phyloP scores from a whole-genome alignment of 2,329 filamentous ascomycete species.

The Teratosphaeria epicoccoides region DNA sequence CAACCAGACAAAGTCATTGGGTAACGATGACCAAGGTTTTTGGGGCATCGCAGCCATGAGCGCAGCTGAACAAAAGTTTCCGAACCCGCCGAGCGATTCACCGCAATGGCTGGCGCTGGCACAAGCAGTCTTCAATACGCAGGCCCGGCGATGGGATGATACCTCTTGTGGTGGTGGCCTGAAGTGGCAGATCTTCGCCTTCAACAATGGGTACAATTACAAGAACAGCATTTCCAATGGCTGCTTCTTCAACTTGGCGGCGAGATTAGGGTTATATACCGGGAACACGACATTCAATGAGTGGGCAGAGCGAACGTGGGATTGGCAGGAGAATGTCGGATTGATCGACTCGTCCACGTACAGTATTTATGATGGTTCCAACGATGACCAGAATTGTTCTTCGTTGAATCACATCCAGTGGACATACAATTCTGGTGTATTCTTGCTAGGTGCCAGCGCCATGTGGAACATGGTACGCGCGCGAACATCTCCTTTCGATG shows the following conservation, averaged over 20 bases:
- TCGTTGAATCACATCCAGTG: constrained; percentile 36
- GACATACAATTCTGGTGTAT: constrained; percentile 37
- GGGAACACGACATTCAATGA: constrained; percentile 48
- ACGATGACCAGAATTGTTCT: constrained; percentile 35
- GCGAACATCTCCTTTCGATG: neutral
- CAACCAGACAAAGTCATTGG: constrained; percentile 30
- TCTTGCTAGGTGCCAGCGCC: constrained; percentile 37
- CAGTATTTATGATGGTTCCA: constrained; percentile 38
- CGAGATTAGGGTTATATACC: constrained; percentile 32
- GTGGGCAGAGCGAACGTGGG: constrained; percentile 42
- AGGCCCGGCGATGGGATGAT: constrained; percentile 29
- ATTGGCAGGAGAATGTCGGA: constrained; percentile 33
- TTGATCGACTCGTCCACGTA: constrained; percentile 42
- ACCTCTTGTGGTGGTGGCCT: constrained; percentile 29
- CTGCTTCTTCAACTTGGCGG: constrained; percentile 41
- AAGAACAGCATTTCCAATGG: constrained; percentile 43
- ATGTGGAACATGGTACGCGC: constrained; percentile 32
- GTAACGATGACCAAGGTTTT: constrained; percentile 49
- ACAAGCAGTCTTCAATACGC: constrained; percentile 33
- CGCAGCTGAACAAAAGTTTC: constrained; percentile 43
- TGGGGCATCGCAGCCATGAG: constrained; percentile 49
- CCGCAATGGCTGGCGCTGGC: constrained; percentile 38
- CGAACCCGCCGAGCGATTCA: constrained; percentile 30
- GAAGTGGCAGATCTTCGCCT: constrained; percentile 32
- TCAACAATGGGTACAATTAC: constrained; percentile 41